Evolutionary conservation across 2,329 filamentous ascomycete species (phyloP).

Genomic region (Lachnellula cervina): DNA sequence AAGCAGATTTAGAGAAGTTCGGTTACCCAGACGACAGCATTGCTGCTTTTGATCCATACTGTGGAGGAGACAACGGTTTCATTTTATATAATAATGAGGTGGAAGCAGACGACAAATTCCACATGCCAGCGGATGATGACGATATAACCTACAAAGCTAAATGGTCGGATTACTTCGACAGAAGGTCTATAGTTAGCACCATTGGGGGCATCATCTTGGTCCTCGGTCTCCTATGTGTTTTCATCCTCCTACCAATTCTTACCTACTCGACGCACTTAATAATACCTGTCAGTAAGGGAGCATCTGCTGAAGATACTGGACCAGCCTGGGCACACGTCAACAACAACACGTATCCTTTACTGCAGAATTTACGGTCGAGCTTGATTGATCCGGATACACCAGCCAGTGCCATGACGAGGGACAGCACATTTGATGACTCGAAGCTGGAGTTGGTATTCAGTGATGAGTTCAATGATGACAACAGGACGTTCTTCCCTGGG

Average conservation of each 20-base stretch:
- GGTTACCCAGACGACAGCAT: constrained; percentile 44
- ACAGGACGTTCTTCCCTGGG: constrained; percentile 51
- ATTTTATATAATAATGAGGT: constrained; percentile 44
- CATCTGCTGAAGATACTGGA: constrained; percentile 8
- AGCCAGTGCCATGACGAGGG: constrained; percentile 38
- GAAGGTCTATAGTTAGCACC: constrained; percentile 37
- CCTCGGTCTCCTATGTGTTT: constrained; percentile 43
- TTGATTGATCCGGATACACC: constrained; percentile 51
- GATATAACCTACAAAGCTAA: constrained; percentile 38
- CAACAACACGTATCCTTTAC: constrained; percentile 40
- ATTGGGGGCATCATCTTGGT: constrained; percentile 39
- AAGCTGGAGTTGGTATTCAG: constrained; percentile 48
- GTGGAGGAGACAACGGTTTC: constrained; percentile 34
- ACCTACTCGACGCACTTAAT: constrained; percentile 34
- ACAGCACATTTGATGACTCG: constrained; percentile 40
- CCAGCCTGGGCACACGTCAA: constrained; percentile 44
- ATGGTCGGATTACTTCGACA: constrained; percentile 41
- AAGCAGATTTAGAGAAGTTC: constrained; percentile 32
- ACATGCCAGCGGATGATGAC: constrained; percentile 47
- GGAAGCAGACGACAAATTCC: constrained; percentile 50
- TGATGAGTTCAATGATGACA: constrained; percentile 50
- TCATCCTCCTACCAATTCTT: constrained; percentile 46
- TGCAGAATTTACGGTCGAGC: constrained; percentile 42
- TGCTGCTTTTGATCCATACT: constrained; percentile 38
- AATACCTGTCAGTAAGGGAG: neutral